These are phyloP conservation scores for Globisporangium cylindrosporum DNA, from an alignment of 352 stramenopile genomes.

Conservation along the genomic window DNA sequence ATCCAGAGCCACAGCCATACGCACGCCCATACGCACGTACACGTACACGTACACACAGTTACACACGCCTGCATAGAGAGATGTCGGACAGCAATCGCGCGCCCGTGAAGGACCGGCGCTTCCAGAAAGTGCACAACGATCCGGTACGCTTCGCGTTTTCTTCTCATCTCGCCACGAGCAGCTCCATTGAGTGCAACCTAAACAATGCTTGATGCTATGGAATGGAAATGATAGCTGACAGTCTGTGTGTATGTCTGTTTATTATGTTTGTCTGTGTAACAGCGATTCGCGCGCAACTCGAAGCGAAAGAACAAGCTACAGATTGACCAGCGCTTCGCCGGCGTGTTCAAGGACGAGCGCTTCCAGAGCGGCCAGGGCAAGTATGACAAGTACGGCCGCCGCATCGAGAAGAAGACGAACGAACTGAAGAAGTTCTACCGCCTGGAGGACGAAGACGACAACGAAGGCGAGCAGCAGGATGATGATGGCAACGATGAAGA, in stretches of 20 bases:
- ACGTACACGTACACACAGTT: background rate
- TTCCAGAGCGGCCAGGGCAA: conserved; percentile 83
- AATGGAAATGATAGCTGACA: background rate
- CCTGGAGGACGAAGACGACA: conserved; percentile 55
- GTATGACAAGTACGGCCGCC: conserved; percentile 86
- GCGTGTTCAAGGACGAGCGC: conserved; percentile 65
- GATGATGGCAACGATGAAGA: conserved; percentile 15
- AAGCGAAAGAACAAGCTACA: conserved; percentile 84
- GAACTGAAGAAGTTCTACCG: conserved; percentile 82
- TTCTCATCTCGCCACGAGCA: conserved; percentile 10
- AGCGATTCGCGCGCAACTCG: conserved; percentile 75
- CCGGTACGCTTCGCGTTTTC: conserved; percentile 32
- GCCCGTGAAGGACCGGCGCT: conserved; percentile 65
- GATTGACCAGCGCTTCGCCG: conserved; percentile 77
- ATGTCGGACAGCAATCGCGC: conserved; percentile 36
- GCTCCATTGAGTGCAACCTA: background rate
- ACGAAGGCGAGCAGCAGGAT: conserved; percentile 17
- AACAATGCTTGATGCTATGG: background rate
- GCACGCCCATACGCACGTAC: conserved; percentile 3
- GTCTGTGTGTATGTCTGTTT: background rate
- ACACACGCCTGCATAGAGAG: background rate
- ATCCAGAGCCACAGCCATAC: background rate
- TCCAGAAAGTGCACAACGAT: conserved; percentile 86
- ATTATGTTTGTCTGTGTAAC: background rate
- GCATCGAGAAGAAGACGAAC: conserved; percentile 75